Percentiles rank a stretch among this genome's conserved stretches.
These are phyloP conservation scores for Hydrangea macrophylla DNA, from an alignment of 148 eudicot genomes.

Conservation along the genomic window DNA sequence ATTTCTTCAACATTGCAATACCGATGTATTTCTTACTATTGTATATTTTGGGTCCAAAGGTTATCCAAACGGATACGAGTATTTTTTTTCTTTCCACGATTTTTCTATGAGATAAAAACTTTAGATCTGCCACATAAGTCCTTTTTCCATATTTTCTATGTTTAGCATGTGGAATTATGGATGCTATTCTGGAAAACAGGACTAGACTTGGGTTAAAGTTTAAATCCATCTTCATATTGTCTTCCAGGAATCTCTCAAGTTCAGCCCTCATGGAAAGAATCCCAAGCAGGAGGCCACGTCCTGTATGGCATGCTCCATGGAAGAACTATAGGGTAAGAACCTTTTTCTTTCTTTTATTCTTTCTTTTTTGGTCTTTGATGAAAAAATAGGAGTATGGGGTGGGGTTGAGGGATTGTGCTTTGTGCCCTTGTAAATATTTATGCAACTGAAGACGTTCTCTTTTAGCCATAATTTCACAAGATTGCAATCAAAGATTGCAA, in stretches of 20 bases:
- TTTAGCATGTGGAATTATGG: no score
- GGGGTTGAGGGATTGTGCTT: not conserved
- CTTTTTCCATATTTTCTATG: not conserved
- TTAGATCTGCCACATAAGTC: not conserved
- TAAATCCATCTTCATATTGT: conserved; percentile 2
- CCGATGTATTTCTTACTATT: not conserved
- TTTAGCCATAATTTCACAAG: not conserved
- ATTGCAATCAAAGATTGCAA: no score
- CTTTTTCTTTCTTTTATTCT: not conserved
- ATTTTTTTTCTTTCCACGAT: no score
- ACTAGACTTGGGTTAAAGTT: not conserved
- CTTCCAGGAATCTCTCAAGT: conserved; percentile 49
- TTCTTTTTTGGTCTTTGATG: not conserved
- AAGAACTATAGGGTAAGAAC: conserved; percentile 78
- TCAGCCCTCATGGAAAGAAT: conserved; percentile 91
- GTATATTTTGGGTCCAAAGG: not conserved
- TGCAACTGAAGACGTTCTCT: not conserved
- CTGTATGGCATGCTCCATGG: conserved; percentile 87
- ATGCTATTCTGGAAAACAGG: not conserved
- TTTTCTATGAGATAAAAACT: not conserved
- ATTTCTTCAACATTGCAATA: not conserved
- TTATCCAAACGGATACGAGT: not conserved
- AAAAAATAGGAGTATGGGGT: not conserved
- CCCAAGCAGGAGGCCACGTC: conserved; percentile 87
- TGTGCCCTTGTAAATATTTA: not conserved